Conservation (phyloP, 2,329 filamentous ascomycete species). For the Xylariaceae sp. region DNA sequence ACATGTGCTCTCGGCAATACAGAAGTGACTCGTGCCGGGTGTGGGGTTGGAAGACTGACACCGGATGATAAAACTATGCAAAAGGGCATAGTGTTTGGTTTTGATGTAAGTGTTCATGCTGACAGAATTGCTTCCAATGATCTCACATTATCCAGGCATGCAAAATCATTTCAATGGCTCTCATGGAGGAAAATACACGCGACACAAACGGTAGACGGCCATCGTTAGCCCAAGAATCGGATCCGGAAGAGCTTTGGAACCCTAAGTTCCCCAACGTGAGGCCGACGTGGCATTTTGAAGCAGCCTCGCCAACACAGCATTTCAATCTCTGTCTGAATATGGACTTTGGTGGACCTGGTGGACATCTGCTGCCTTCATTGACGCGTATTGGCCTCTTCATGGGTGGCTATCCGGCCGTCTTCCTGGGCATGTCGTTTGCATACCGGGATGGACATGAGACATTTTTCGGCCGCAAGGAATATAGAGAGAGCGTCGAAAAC, state of each 20-base stretch:
- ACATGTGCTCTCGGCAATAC: constrained; percentile 7
- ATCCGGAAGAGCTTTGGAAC: constrained; percentile 12
- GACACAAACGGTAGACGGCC: not conserved
- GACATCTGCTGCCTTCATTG: constrained; percentile 5
- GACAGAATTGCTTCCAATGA: not conserved
- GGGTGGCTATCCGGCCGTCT: constrained; percentile 10
- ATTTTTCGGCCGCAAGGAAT: constrained; percentile 11
- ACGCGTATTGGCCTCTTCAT: constrained; percentile 10
- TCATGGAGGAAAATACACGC: not conserved
- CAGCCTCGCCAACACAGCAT: not conserved
- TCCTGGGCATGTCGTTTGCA: constrained; percentile 14
- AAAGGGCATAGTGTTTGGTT: not conserved
- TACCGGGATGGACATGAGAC: constrained; percentile 16
- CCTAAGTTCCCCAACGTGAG: constrained; percentile 7
- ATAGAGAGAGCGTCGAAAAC: constrained; percentile 1
- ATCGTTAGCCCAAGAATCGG: not conserved
- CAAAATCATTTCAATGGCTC: not conserved
- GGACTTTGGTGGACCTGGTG: constrained; percentile 14
- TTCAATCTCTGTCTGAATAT: constrained; percentile 17
- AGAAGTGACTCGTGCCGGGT: constrained; percentile 2
- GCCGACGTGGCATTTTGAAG: constrained; percentile 7
- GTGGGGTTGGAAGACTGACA: constrained; percentile 5
- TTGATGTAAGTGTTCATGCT: not conserved
- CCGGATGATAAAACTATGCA: not conserved
- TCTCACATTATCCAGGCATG: not conserved